Evolutionary conservation across 441 rosid genomes (phyloP), one percentile per base, ranked within the genome.

Genomic region (Heliophila coronopifolia): DNA sequence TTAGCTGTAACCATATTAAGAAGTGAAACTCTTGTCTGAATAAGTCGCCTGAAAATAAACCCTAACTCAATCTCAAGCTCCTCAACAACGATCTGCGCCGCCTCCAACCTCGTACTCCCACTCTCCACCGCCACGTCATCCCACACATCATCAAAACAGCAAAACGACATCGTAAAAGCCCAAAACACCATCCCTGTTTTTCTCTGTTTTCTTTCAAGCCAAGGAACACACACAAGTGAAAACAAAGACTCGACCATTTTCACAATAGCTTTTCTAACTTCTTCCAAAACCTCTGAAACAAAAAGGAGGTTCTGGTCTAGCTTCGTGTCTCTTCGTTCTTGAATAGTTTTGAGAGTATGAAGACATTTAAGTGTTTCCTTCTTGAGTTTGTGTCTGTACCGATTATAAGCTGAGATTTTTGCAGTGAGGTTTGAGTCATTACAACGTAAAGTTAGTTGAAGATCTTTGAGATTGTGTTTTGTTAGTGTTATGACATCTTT

Each of bases 11-110:
- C 73, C 62, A 81, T 73, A 59, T 84, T 86, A 3, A 78, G 82
- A 66, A 84, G 90, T 28, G 75, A 74, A 66, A 72, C 90, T 69
- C 96, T 73, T 9, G 90, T 81, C 39, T 79, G 86, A 39, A 86
- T 86, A 68, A 81, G 59, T 14, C 88, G 68, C 57, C 93, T 58
- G 18, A 64, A 76, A 46, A 84, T 81, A 70, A 75, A 77, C 20
- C 79, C 77, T 14, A 84, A 10, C 70, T 83, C 86, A 18, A 63
- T 63, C 54, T 76, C 86, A 30, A 84, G 90, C 59, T 79, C 75
- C 41, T 81, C 78, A 2, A 79, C 61, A 34, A 84, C 78, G 28
- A 79, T 81, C 68, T 78, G 81, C 35, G 74, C 81, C 0, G 82
- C 84, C 59, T 79, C 83, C 73, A 79, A 16, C 69, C 90, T 78